Conservation (phyloP, 345 rosid genomes). For the Eucalyptus brandiana region DNA sequence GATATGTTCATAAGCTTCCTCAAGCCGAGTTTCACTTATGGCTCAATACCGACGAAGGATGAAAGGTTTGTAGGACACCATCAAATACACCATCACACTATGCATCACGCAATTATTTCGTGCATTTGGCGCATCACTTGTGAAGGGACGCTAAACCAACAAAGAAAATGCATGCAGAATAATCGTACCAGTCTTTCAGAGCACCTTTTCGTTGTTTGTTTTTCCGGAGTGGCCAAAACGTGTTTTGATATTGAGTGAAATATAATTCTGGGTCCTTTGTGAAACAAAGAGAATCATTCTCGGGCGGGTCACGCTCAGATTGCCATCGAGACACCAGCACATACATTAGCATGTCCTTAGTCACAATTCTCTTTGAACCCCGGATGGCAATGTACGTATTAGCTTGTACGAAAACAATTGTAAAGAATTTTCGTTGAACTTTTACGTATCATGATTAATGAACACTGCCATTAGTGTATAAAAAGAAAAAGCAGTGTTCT, state of each 20-base stretch:
- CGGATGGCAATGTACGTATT: background rate
- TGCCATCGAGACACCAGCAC: background rate
- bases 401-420: background rate
- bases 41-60: background rate
- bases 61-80: background rate
- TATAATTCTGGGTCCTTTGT: background rate
- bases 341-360: background rate
- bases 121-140: too few relatives aligned
- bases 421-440: background rate
- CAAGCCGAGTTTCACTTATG: background rate
- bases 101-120: background rate
- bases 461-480: background rate
- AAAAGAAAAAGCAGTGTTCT: background rate
- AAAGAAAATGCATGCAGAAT: too few relatives aligned
- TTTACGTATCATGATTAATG: background rate
- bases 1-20: background rate
- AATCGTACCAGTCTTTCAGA: too few relatives aligned
- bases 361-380: too few relatives aligned
- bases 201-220: background rate
- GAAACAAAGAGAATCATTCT: background rate
- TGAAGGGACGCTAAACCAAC: too few relatives aligned
- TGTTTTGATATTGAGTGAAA: background rate
- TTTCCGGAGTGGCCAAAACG: background rate
- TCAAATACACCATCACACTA: background rate
- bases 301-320: background rate